Evolutionary conservation across 495 filamentous ascomycete species (phyloP).

Genomic region (Aspergillus bertholletiae): DNA sequence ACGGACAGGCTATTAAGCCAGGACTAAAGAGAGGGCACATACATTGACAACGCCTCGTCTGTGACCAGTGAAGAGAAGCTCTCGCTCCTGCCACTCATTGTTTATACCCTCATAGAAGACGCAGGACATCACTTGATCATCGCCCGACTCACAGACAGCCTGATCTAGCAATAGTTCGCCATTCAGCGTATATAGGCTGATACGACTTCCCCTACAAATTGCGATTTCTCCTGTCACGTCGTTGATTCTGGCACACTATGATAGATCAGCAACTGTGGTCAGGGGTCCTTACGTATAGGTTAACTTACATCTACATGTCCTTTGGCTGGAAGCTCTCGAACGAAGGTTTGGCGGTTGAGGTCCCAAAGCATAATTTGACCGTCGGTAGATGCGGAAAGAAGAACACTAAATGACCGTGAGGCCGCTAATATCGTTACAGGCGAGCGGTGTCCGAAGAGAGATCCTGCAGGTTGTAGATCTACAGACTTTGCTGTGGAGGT

Average conservation of each 20-base stretch:
- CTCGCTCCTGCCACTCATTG: constrained; percentile 89
- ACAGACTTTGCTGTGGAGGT: constrained; percentile 62
- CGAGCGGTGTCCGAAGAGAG: constrained; percentile 83
- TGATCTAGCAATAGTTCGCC: constrained; percentile 78
- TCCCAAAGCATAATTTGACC: constrained; percentile 90
- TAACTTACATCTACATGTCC: constrained; percentile 48
- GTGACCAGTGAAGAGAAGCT: constrained; percentile 87
- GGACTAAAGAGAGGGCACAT: constrained; percentile 1
- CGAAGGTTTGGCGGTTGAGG: constrained; percentile 80
- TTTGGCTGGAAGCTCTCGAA: constrained; percentile 64
- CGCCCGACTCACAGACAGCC: constrained; percentile 65
- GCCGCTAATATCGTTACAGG: constrained; percentile 78
- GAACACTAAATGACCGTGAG: constrained; percentile 79
- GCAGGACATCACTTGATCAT: constrained; percentile 73
- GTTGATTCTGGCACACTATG: constrained; percentile 78
- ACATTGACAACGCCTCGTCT: constrained; percentile 78
- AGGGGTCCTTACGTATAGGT: neutral
- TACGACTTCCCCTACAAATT: constrained; percentile 68
- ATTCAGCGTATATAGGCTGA: constrained; percentile 85
- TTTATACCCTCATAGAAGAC: constrained; percentile 90
- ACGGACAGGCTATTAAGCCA: neutral
- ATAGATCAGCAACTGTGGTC: constrained; percentile 13
- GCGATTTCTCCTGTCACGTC: constrained; percentile 86
- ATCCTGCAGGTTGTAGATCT: constrained; percentile 75
- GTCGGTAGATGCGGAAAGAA: constrained; percentile 77